Base-by-base conservation (phyloP, 257 asterid genomes). In the Ehretia macrophylla region DNA sequence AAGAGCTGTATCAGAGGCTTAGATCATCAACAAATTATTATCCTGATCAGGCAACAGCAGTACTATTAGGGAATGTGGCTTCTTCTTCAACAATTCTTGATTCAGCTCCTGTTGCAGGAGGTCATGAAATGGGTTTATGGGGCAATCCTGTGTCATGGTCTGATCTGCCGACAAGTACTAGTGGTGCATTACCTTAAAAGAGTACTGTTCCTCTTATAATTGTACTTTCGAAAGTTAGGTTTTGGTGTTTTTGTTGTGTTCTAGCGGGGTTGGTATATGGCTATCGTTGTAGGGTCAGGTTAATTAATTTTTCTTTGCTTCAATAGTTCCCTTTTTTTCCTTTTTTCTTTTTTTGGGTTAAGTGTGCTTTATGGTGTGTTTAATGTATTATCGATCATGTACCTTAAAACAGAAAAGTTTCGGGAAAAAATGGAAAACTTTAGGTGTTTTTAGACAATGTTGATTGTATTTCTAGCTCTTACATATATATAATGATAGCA, bases 1-100 rank as follows among this genome's bases (percentile, higher is more conserved):
- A 81, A 44, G 96, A 88, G 23, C 68, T 81, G 32, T 88, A 81
- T 48, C 88, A 81, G 45, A 56, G 85, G 64, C 80, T 83, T 11
- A 75, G 77, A 65, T 73, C 81, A 47, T 63, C 96, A 2, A 17
- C 81, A 4, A 69, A 22, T 20, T 68, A 65, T 16, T 76, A 71
- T 22, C 70, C 75, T 1, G 89, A 78, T 17, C 67, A 83, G 21
- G 71, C 81, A 22, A 77, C 79, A 4, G 66, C 79, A 4, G 66
- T 76, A 23, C 62, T 69, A 4, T 27, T 27, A 27, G 82, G 83
- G 20, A 76, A 67, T 64, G 42, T 73, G 27, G 65, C 69, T 1
- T 70, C 88, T 8, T 55, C 87, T 8, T 56, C 86, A 14, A 62
- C 74, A 17, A 71, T 85, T 63, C 74, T 85, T 59, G 97, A 83